Evolutionary conservation across 495 filamentous ascomycete species (phyloP).

Genomic region (Penicillium goetzii): DNA sequence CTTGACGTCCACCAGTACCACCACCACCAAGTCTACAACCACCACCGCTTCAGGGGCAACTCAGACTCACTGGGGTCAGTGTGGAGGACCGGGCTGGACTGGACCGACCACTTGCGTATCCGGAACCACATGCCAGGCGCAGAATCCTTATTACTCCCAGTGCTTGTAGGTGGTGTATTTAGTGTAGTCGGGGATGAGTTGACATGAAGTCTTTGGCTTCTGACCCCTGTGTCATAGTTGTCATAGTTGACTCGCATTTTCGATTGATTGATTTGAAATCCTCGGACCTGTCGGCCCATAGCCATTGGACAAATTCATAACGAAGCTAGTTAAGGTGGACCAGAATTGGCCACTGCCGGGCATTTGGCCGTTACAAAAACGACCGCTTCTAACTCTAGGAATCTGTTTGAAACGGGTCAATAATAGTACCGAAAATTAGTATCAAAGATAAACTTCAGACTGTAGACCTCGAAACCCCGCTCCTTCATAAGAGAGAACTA

Average conservation of each 20-base stretch:
- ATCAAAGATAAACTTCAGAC: not conserved
- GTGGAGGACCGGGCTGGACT: conserved; percentile 5
- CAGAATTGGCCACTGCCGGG: not conserved
- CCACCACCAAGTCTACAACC: not conserved
- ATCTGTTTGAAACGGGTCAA: not conserved
- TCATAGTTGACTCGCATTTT: no score
- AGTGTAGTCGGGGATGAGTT: not conserved
- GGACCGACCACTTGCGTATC: not conserved
- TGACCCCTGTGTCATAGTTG: no score
- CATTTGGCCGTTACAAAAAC: not conserved
- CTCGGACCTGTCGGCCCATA: no score
- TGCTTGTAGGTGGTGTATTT: not conserved
- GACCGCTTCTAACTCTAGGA: not conserved
- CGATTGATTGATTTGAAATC: no score
- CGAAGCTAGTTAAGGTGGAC: no score
- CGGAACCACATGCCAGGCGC: conserved; percentile 1
- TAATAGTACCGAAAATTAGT: not conserved
- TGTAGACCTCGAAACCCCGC: not conserved
- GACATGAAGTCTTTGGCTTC: not conserved
- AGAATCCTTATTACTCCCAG: conserved; percentile 3
- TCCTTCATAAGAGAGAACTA: not conserved
- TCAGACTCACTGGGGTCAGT: conserved; percentile 8
- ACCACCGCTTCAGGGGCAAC: not conserved
- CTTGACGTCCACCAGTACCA: not conserved
- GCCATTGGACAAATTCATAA: no score